phyloP scores from a whole-genome alignment of 192 early-diverging fungal species.

The Thoreauomyces humboldtii region DNA sequence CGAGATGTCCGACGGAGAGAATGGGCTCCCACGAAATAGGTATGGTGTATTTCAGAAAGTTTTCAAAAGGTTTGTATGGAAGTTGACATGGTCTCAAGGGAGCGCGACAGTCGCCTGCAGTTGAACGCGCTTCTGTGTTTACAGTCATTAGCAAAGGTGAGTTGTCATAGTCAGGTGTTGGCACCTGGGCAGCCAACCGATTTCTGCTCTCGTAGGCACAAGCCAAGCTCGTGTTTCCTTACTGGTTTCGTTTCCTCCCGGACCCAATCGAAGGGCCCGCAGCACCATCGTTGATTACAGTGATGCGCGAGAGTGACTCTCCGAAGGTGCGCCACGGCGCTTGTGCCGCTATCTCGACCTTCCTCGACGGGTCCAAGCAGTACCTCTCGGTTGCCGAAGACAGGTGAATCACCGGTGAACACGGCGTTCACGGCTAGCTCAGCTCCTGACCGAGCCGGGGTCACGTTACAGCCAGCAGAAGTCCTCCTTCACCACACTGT shows the following conservation, averaged over 20 bases:
- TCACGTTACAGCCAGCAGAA: too few relatives aligned
- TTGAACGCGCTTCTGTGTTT: constrained; percentile 32
- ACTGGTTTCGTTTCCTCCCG: constrained; percentile 41
- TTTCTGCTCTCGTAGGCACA: constrained; percentile 11
- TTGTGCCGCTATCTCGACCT: constrained; percentile 25
- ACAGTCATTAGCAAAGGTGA: constrained; percentile 37
- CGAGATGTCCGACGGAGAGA: constrained; percentile 31
- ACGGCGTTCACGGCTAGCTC: neutral
- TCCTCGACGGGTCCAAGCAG: constrained; percentile 38
- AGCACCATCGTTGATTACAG: constrained; percentile 22
- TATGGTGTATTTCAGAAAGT: too few relatives aligned
- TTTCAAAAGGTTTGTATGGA: too few relatives aligned
- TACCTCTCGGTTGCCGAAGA: constrained; percentile 45
- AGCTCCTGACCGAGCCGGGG: too few relatives aligned
- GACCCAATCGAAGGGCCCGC: constrained; percentile 8
- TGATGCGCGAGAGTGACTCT: constrained; percentile 22
- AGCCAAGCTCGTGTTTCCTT: constrained; percentile 40
- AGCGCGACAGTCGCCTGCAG: constrained; percentile 19
- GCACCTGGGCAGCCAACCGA: neutral
- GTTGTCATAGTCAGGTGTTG: neutral
- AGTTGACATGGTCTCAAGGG: too few relatives aligned
- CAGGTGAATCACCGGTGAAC: too few relatives aligned
- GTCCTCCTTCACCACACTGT: constrained; percentile 40
- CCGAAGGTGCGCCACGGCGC: constrained; percentile 28
- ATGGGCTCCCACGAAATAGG: constrained; percentile 7